These are phyloP conservation scores for Leccinum variicolor DNA, from an alignment of 768 basidiomycete species.

Conservation along the genomic window DNA sequence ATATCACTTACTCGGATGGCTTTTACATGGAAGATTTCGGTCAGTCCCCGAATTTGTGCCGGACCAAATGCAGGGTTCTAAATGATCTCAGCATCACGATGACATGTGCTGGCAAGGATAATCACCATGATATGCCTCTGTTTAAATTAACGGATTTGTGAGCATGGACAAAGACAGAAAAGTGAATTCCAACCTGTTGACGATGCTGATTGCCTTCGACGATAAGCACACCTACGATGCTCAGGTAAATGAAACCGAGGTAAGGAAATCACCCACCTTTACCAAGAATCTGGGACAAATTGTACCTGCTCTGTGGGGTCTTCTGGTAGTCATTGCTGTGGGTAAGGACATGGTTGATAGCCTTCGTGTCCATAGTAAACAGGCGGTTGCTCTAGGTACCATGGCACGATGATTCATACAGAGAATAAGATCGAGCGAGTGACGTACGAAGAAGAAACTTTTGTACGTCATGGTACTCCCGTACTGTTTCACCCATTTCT, in stretches of 20 bases:
- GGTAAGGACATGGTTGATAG: constrained; percentile 5
- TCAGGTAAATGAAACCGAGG: background rate
- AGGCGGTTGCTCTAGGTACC: background rate
- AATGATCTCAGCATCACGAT: background rate
- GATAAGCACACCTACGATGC: background rate
- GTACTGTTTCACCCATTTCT: constrained; percentile 14
- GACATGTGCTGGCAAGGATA: background rate
- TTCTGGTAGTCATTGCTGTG: constrained; percentile 5
- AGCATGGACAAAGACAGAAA: background rate
- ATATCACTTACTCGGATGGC: constrained; percentile 39
- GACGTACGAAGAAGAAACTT: constrained; percentile 9
- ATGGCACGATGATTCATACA: background rate
- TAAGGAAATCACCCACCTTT: background rate
- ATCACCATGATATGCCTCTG: constrained; percentile 27
- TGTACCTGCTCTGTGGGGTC: background rate
- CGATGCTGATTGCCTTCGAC: constrained; percentile 30
- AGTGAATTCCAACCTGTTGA: constrained; percentile 28
- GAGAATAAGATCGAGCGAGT: too few species aligned
- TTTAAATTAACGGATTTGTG: background rate
- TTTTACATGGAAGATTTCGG: constrained; percentile 56
- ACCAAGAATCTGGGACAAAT: background rate
- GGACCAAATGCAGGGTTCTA: constrained; percentile 65
- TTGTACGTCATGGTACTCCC: constrained; percentile 12
- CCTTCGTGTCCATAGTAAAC: constrained; percentile 1
- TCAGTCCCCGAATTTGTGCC: constrained; percentile 53